Conservation (phyloP, 2,329 filamentous ascomycete species). For the Xylaria sp. region DNA sequence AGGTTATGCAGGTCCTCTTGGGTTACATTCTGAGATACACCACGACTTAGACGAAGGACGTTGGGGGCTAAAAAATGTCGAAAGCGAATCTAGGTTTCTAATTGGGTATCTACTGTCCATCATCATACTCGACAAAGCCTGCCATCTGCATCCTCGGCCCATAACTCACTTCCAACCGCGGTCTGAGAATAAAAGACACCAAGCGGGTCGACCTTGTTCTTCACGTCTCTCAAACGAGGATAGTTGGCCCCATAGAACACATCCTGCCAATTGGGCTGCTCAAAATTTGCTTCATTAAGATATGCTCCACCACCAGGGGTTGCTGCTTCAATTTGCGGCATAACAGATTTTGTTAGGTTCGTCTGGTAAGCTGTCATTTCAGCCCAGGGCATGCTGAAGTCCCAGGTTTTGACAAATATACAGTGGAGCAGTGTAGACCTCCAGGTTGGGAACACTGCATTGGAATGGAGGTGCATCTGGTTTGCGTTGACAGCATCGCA, state of each 20-base stretch:
- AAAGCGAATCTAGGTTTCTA: no score
- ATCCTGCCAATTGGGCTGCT: constrained; percentile 57
- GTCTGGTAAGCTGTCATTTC: constrained; percentile 24
- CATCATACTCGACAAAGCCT: constrained; percentile 5
- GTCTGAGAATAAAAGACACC: constrained; percentile 59
- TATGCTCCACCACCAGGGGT: constrained; percentile 57
- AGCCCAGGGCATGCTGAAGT: constrained; percentile 1
- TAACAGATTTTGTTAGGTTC: constrained; percentile 33
- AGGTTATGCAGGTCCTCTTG: no score
- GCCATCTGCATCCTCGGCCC: constrained; percentile 4
- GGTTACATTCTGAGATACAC: no score
- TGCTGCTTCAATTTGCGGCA: constrained; percentile 36
- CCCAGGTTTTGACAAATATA: constrained; percentile 12
- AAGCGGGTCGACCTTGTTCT: constrained; percentile 60
- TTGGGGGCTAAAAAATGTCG: no score
- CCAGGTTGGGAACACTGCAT: constrained; percentile 27
- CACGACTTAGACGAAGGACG: no score
- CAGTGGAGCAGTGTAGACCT: constrained; percentile 2
- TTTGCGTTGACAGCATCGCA: constrained; percentile 46
- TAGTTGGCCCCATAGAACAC: constrained; percentile 62
- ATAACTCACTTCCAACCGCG: constrained; percentile 61
- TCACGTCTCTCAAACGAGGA: constrained; percentile 49
- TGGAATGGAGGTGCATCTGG: constrained; percentile 35
- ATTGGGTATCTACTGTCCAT: neutral
- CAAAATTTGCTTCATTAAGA: constrained; percentile 63